Evolutionary conservation across 192 early-diverging fungal genomes (phyloP), one percentile per base, ranked within the genome.

Genomic region (Coemansia sp.): DNA sequence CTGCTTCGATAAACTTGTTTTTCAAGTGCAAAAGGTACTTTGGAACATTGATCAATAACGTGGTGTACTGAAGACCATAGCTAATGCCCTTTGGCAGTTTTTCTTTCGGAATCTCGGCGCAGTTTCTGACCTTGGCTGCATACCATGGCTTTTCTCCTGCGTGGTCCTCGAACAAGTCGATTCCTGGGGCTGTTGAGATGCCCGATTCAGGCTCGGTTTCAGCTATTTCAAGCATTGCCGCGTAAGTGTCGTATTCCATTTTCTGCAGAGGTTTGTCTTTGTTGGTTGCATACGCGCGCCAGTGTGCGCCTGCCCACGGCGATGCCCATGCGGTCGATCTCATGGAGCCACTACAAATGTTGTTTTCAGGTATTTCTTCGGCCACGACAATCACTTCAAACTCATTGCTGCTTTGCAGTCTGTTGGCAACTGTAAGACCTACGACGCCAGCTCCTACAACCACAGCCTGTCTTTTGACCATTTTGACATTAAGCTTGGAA

Each of bases 221-320:
- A 20, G 79, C 79, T 14, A 73, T 28, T 3, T 48, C 25, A 10
- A 67, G 49, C 73, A 82, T 62, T 11, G 49, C 56, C 25, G 40
- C 20, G 34, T 73, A 76, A 7, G 79, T 73, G 12, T 64, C 29
- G 0, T 63, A 64, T 65, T 82, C 79, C 45, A 67, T 69, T 12
- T 66, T 62, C 40, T 86, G 85, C 31, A 82, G 49, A 29, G 52
- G 3, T 14, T 40, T 49, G 67, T 88, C 81, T 20, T 76, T 52
- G 28, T 77, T 77, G 33, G 31, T 60, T 10, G 87, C 80, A 69
- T 73, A 85, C 3, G 84, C 77, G 22, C 87, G 84, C 88, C 88
- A 89, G 70, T 88, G 85, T 32, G 88, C 88, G 11, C 88, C 88
- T 0, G 88, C 88, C 65, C 81, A 72, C 11, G 83, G 82, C 22